Conservation (phyloP, 371 early-diverging fungal genomes). For the Chytridium lagenaria region DNA sequence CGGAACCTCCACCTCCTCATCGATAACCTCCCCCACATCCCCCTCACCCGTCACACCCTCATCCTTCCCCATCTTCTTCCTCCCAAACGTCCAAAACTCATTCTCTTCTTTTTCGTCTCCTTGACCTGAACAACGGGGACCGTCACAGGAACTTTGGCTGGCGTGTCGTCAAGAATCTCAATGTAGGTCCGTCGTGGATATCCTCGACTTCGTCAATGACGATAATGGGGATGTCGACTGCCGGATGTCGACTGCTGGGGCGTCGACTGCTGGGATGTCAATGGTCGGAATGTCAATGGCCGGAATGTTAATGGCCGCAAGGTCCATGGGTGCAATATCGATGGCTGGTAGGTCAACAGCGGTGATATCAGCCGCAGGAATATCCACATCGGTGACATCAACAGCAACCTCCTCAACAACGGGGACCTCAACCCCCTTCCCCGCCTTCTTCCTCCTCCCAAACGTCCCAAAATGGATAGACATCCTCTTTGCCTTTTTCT, state of each 20-base stretch:
- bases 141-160: too few relatives aligned
- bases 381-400: not conserved
- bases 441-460: not conserved
- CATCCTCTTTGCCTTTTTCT: not conserved
- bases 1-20: not conserved
- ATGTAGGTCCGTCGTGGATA: too few relatives aligned
- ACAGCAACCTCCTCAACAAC: not conserved
- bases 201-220: too few relatives aligned
- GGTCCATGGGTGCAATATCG: not conserved
- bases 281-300: not conserved
- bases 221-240: too few relatives aligned
- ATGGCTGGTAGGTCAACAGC: not conserved
- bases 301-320: not conserved
- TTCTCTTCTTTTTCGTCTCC: too few relatives aligned
- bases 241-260: too few relatives aligned
- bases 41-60: not conserved
- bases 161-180: too few relatives aligned
- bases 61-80: not conserved
- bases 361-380: not conserved
- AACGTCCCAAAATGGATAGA: not conserved
- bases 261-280: not conserved
- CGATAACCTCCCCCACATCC: not conserved
- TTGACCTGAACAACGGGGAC: too few relatives aligned
- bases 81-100: not conserved
- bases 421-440: not conserved